Evolutionary conservation across 2,329 filamentous ascomycete species (phyloP), one percentile per base, ranked within the genome.

Genomic region (Ploettnerulaceae sp.): DNA sequence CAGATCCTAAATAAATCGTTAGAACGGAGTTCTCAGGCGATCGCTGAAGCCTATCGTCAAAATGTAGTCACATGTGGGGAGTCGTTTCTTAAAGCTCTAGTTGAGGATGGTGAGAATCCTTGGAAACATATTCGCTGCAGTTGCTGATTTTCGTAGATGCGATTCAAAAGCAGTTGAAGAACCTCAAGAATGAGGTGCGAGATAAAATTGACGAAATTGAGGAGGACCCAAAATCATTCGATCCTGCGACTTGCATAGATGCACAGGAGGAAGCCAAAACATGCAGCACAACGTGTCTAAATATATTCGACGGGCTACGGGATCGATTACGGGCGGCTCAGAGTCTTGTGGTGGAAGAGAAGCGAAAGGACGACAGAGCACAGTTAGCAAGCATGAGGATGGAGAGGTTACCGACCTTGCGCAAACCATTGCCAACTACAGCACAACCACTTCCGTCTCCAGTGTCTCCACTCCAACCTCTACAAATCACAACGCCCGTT

Each of bases 181-280:
- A 61, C 26, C 40, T 63, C 7, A 57, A 54, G 29, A 58, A 56
- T 36, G 57, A 58, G 25, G 36, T 63, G 1, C 54, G 57, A 14
- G 60, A 62, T 29, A 56, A 54, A 34, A 57, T 61, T 24, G 54
- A 60, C 42, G 54, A 55, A 18, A 58, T 57, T 24, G 59, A 61
- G 25, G 60, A 63, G 18, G 55, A 59, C 14, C 53, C 52, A 12
- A 49, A 56, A 15, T 51, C 48, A 3, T 63, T 62, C 42, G 52
- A 57, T 9, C 45, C 45, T 7, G 45, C 49, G 32, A 49, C 53
- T 15, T 62, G 61, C 26, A 34, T 35, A 2, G 49, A 34, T 24
- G 35, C 61, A 15, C 46, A 58, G 37, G 35, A 56, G 24, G 45
- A 60, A 51, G 54, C 52, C 14, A 35, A 60, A 34, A 57, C 52